A percentile compares a stretch with the other conserved stretches of the same genome.
These are phyloP conservation scores for Xylaria flabelliformis DNA, from an alignment of 495 filamentous ascomycete species.

Conservation along the genomic window DNA sequence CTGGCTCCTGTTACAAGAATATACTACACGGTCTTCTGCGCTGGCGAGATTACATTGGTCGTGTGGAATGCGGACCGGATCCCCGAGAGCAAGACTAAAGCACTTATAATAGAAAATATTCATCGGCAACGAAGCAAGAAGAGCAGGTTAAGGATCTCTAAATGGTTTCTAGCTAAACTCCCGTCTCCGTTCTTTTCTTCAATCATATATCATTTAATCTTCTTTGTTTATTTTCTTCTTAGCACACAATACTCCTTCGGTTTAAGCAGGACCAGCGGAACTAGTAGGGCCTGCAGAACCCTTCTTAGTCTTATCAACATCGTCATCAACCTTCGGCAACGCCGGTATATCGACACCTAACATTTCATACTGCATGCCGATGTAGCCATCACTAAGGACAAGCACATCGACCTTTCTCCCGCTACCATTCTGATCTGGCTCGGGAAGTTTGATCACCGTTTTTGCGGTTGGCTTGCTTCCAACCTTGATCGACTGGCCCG, in stretches of 20 bases:
- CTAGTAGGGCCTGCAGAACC: neutral
- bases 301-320: constrained; percentile 42
- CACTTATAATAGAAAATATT: neutral
- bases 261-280: constrained; percentile 11
- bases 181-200: neutral
- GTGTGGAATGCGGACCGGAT: neutral
- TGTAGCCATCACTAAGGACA: constrained; percentile 85
- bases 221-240: neutral
- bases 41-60: neutral
- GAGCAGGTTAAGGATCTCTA: neutral
- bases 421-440: constrained; percentile 37
- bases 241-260: neutral
- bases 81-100: neutral
- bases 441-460: constrained; percentile 69
- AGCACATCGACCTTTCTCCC: constrained; percentile 68
- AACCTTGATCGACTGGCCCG: constrained; percentile 33
- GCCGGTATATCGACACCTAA: constrained; percentile 60
- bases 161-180: neutral
- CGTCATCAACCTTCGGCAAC: constrained; percentile 44
- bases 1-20: too few species aligned
- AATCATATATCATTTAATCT: neutral
- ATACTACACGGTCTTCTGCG: neutral
- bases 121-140: neutral
- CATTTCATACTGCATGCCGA: constrained; percentile 75
- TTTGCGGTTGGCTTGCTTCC: constrained; percentile 52